These are phyloP conservation scores for Tolypocladium tropicale DNA, from an alignment of 2,329 filamentous ascomycete genomes.

Conservation along the genomic window DNA sequence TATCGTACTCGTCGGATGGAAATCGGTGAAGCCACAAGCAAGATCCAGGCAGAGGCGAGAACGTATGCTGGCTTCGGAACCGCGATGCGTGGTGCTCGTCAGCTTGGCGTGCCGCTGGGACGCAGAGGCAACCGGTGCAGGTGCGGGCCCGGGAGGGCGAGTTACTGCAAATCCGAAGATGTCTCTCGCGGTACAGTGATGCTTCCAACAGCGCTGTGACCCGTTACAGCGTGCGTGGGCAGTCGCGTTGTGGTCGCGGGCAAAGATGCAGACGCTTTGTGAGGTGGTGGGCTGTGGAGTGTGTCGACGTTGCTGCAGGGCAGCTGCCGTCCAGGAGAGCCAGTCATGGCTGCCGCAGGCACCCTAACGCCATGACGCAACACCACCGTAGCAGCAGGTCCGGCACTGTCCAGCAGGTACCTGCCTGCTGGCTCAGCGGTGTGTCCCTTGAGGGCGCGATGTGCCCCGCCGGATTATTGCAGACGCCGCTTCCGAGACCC, in stretches of 20 bases:
- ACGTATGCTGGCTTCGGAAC: neutral
- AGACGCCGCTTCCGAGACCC: neutral
- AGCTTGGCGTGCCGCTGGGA: neutral
- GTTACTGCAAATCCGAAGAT: neutral
- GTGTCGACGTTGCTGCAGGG: neutral
- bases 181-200: neutral
- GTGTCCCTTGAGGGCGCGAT: no score
- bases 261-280: neutral
- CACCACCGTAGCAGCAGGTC: no score
- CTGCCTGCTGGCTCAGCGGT: no score
- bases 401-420: neutral
- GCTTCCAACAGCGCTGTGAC: neutral
- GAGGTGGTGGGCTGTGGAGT: neutral
- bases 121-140: neutral
- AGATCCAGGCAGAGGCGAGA: neutral
- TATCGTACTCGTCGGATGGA: neutral
- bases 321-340: neutral
- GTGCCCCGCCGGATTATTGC: slow-evolving; percentile 4
- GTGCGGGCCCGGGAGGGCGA: no score
- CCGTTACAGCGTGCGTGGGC: neutral
- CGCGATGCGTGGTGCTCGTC: neutral
- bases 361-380: slow-evolving; percentile 23
- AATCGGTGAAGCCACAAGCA: neutral
- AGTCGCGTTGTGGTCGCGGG: neutral
- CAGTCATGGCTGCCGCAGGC: slow-evolving; percentile 8